Evolutionary conservation across 1,139 yeast species (phyloP).

Genomic region (Sugiyamaella castrensis): DNA sequence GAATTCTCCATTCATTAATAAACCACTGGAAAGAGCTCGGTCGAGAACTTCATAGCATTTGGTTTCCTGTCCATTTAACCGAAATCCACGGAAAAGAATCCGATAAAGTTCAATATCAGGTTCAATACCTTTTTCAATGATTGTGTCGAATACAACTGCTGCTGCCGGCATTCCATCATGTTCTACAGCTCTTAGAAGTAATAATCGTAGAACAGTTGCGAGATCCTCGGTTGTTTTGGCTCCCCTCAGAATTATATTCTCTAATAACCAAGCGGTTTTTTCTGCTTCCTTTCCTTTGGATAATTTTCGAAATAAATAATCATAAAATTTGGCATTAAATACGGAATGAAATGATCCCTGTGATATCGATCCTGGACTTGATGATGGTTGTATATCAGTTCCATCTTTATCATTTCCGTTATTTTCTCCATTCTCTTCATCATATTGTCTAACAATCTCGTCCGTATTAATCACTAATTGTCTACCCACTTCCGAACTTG

Average conservation of each 20-base stretch:
- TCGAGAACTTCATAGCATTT: conserved; percentile 28
- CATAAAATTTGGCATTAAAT: conserved; percentile 19
- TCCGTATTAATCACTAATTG: conserved; percentile 24
- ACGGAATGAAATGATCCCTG: conserved; percentile 9
- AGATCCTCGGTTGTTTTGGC: conserved; percentile 11
- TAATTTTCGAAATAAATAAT: conserved; percentile 19
- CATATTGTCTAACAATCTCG: conserved; percentile 14
- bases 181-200: conserved; percentile 26
- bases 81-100: conserved; percentile 28
- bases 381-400: too few relatives aligned
- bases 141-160: conserved; percentile 24
- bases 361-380: neutral
- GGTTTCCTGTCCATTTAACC: conserved; percentile 24
- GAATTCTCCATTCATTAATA: conserved; percentile 14
- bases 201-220: conserved; percentile 17
- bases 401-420: neutral
- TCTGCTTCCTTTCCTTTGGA: conserved; percentile 16
- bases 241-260: conserved; percentile 17
- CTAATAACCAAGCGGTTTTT: conserved; percentile 22
- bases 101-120: conserved; percentile 21
- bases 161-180: conserved; percentile 28
- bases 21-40: conserved; percentile 18
- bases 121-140: conserved; percentile 22
- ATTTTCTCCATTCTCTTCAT: neutral
- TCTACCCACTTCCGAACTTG: conserved; percentile 24